Conservation (phyloP, 75 land plant genomes). For the Chamaecyparis obtusa region DNA sequence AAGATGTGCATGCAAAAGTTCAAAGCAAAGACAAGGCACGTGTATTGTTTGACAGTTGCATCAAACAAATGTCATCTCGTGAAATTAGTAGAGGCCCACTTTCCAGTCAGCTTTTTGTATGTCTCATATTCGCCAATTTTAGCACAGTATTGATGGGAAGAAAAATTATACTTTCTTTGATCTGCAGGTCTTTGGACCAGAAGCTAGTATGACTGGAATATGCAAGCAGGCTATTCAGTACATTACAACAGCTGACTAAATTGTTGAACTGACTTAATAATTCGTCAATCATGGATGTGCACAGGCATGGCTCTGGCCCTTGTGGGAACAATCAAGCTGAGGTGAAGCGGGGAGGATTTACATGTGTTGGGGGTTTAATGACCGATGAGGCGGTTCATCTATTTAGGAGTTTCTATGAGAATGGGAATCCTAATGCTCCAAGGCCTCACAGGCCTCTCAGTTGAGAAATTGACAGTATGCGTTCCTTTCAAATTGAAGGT, state of each 20-base stretch:
- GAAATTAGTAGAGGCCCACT: too few species aligned
- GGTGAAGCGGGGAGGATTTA: conserved; percentile 35
- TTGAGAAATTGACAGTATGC: conserved; percentile 38
- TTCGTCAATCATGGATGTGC: conserved; percentile 70
- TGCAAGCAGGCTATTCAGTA: conserved; percentile 95
- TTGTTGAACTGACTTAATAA: neutral
- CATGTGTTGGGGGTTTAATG: conserved; percentile 81
- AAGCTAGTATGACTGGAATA: conserved; percentile 98
- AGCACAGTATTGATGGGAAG: neutral
- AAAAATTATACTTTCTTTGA: conserved; percentile 1
- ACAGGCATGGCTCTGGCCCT: conserved; percentile 40
- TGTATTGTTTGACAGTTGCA: too few species aligned
- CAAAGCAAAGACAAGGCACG: too few species aligned
- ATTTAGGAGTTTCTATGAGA: conserved; percentile 82
- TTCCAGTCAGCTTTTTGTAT: too few species aligned
- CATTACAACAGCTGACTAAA: conserved; percentile 47
- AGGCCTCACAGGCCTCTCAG: conserved; percentile 74
- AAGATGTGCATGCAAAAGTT: too few species aligned
- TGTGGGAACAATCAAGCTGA: conserved; percentile 9
- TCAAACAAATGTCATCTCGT: too few species aligned
- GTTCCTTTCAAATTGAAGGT: too few species aligned
- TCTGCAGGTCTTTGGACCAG: conserved; percentile 94
- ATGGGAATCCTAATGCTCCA: conserved; percentile 97
- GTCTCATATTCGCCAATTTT: too few species aligned
- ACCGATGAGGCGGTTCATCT: conserved; percentile 85